A percentile compares a stretch with the other conserved stretches of the same genome.
Conservation (phyloP, 208 protist genomes). For the Crithidia acanthocephali region DNA sequence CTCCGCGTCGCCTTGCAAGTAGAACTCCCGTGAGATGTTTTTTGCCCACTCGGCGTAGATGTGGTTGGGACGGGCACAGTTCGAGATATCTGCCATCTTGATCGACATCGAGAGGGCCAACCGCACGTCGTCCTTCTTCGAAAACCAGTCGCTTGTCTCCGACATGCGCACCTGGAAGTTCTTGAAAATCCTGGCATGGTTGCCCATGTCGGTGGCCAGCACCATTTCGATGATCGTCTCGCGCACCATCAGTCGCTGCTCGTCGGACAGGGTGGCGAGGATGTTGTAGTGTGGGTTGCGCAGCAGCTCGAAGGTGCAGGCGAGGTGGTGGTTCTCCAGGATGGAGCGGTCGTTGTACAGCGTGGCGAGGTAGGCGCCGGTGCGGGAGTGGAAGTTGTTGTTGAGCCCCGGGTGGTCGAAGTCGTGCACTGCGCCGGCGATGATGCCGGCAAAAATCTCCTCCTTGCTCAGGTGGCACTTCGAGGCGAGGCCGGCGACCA, state of each 20-base stretch:
- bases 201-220: conserved; percentile 94
- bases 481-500: conserved; percentile 64
- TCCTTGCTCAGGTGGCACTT: conserved; percentile 83
- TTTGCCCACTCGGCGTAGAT: conserved; percentile 93
- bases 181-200: conserved; percentile 91
- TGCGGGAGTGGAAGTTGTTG: conserved; percentile 97
- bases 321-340: conserved; percentile 95
- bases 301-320: conserved; percentile 89
- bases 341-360: conserved; percentile 95
- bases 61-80: conserved; percentile 88
- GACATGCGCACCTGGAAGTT: conserved; percentile 81
- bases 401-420: conserved; percentile 97
- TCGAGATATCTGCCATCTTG: conserved; percentile 96
- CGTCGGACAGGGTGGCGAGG: conserved; percentile 71
- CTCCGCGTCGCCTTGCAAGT: conserved; percentile 94
- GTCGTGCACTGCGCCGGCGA: conserved; percentile 95
- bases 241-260: conserved; percentile 83
- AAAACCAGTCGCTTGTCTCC: conserved; percentile 74
- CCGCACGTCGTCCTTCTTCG: conserved; percentile 82
- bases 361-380: conserved; percentile 88
- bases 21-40: conserved; percentile 94
- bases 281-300: conserved; percentile 83
- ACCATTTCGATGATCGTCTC: conserved; percentile 94
- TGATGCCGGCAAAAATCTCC: conserved; percentile 90
- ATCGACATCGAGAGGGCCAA: conserved; percentile 93